Conservation (phyloP, 805 yeast genomes). For the Priceomyces fermenticarens region DNA sequence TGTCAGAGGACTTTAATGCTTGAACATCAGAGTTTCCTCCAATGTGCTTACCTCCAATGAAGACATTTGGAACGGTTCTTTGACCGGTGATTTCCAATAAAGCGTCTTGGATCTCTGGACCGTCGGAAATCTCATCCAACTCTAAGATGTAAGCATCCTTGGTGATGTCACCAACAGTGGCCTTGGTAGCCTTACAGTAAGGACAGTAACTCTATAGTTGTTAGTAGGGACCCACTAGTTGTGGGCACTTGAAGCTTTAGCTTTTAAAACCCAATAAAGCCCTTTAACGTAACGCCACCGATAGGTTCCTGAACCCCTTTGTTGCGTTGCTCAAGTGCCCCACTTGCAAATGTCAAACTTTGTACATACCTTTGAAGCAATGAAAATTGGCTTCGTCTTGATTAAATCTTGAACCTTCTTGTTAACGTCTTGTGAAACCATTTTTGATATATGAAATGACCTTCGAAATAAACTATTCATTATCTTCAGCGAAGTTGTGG, state of each 20-base stretch:
- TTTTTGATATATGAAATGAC: slow-evolving; percentile 20
- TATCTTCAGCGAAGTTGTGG: not conserved
- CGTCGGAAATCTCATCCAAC: slow-evolving; percentile 60
- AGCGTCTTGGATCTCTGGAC: slow-evolving; percentile 78
- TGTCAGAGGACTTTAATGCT: slow-evolving; percentile 58
- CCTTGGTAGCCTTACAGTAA: slow-evolving; percentile 41
- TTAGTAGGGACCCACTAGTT: slow-evolving; percentile 12
- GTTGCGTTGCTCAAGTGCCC: too few species aligned
- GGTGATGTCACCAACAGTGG: slow-evolving; percentile 36
- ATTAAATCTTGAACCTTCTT: slow-evolving; percentile 63
- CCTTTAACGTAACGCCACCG: too few species aligned
- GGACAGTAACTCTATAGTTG: slow-evolving; percentile 39
- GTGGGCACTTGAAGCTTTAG: too few species aligned
- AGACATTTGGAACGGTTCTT: slow-evolving; percentile 90
- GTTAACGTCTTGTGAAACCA: slow-evolving; percentile 59
- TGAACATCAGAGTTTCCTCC: slow-evolving; percentile 95
- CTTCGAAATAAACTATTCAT: slow-evolving; percentile 1
- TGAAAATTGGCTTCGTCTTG: slow-evolving; percentile 62
- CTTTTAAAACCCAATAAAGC: too few species aligned
- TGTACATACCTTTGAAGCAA: slow-evolving; percentile 71
- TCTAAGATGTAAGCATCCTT: slow-evolving; percentile 53
- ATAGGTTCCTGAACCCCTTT: too few species aligned
- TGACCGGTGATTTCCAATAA: slow-evolving; percentile 78
- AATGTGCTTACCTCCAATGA: slow-evolving; percentile 85
- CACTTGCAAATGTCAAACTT: too few species aligned